Evolutionary conservation across 768 basidiomycete species (phyloP).

Genomic region (Scleroderma bovista): DNA sequence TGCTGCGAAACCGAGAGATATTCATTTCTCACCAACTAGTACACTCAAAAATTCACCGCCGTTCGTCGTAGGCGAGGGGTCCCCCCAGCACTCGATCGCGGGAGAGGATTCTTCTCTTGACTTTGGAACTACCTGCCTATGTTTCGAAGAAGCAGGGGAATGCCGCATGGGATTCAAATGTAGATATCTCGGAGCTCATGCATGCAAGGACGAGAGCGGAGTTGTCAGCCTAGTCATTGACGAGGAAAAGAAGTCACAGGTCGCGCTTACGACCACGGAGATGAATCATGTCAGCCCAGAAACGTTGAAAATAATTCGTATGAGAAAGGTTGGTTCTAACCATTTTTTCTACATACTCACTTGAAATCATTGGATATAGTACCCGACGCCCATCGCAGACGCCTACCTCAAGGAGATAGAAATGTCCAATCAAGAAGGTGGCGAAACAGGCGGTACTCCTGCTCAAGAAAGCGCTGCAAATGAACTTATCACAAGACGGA

Average conservation of each 20-base stretch:
- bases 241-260: constrained; percentile 50
- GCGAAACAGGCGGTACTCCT: not conserved
- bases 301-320: constrained; percentile 54
- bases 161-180: constrained; percentile 73
- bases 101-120: constrained; percentile 14
- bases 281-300: constrained; percentile 62
- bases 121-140: constrained; percentile 17
- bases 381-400: constrained; percentile 57
- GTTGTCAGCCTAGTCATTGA: constrained; percentile 43
- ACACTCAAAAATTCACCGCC: constrained; percentile 45
- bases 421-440: constrained; percentile 16
- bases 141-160: constrained; percentile 24
- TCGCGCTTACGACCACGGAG: constrained; percentile 49
- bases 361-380: constrained; percentile 36
- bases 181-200: constrained; percentile 81
- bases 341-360: not conserved
- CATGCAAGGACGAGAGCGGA: constrained; percentile 43
- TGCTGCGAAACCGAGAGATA: constrained; percentile 65
- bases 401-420: constrained; percentile 55
- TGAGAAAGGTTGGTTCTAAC: constrained; percentile 52
- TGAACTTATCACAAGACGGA: constrained; percentile 24
- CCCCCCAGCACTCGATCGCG: not conserved
- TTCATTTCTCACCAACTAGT: constrained; percentile 47
- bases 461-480: too few relatives aligned
- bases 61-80: constrained; percentile 34